Conservation (phyloP, 2,329 filamentous ascomycete species). For the Thermomyces lanuginosus region DNA sequence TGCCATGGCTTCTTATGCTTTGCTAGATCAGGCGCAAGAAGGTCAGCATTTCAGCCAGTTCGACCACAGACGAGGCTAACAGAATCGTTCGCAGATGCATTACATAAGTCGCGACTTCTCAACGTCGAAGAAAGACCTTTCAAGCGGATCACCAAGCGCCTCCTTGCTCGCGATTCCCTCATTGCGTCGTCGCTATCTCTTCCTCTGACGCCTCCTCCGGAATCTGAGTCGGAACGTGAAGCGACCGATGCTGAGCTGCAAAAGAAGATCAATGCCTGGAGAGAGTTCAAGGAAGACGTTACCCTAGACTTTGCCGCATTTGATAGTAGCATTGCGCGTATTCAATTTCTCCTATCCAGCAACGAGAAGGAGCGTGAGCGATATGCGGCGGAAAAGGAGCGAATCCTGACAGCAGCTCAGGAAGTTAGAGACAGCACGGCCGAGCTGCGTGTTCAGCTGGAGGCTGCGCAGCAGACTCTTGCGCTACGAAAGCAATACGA, state of each 20-base stretch:
- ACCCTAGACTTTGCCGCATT: conserved; percentile 79
- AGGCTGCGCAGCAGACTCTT: conserved; percentile 58
- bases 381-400: conserved; percentile 63
- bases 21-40: conserved; percentile 55
- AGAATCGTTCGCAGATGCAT: conserved; percentile 40
- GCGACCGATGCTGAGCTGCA: conserved; percentile 33
- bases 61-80: conserved; percentile 8
- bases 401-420: conserved; percentile 64
- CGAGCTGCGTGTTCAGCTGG: conserved; percentile 56
- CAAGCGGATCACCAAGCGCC: conserved; percentile 68
- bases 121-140: conserved; percentile 87
- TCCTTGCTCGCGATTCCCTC: conserved; percentile 52
- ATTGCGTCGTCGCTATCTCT: conserved; percentile 40
- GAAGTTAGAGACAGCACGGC: conserved; percentile 59
- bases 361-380: conserved; percentile 71
- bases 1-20: conserved; percentile 42
- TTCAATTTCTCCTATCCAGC: conserved; percentile 71
- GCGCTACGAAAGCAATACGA: conserved; percentile 73
- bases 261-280: conserved; percentile 38
- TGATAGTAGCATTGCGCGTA: conserved; percentile 68
- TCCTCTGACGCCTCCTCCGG: conserved; percentile 51
- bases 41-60: conserved; percentile 12
- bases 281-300: conserved; percentile 66
- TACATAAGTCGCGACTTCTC: conserved; percentile 74
- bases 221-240: conserved; percentile 30